Conservation (phyloP, 768 basidiomycete species). For the Exidia glandulosa region DNA sequence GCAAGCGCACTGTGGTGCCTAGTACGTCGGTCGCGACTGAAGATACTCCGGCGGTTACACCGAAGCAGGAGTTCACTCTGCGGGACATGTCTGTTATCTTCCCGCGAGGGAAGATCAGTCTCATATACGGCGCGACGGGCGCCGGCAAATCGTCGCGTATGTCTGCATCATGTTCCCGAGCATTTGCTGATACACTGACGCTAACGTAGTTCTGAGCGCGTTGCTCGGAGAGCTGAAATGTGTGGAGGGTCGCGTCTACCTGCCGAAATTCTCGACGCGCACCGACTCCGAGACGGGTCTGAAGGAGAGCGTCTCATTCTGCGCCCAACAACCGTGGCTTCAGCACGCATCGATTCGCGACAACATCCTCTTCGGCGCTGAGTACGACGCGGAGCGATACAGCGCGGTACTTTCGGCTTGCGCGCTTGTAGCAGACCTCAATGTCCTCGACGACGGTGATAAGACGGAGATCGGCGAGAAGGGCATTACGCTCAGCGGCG, state of each 20-base stretch:
- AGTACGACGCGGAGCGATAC: slow-evolving; percentile 53
- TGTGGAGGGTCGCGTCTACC: background rate
- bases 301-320: background rate
- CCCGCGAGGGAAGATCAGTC: slow-evolving; percentile 42
- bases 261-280: background rate
- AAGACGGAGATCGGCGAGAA: slow-evolving; percentile 41
- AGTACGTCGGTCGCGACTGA: background rate
- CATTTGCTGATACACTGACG: too few relatives aligned
- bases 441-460: slow-evolving; percentile 65
- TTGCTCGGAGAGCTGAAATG: background rate
- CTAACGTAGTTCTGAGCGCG: background rate
- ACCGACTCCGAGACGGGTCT: background rate
- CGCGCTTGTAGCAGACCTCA: slow-evolving; percentile 55
- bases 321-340: background rate
- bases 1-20: background rate
- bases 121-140: slow-evolving; percentile 56
- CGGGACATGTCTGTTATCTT: slow-evolving; percentile 48
- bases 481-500: slow-evolving; percentile 48
- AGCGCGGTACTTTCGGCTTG: slow-evolving; percentile 61
- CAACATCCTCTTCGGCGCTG: slow-evolving; percentile 56
- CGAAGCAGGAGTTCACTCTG: slow-evolving; percentile 37
- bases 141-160: slow-evolving; percentile 38
- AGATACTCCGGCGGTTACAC: slow-evolving; percentile 11
- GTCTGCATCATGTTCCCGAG: too few relatives aligned
- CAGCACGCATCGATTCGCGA: slow-evolving; percentile 55